Percentiles rank a stretch among this genome's conserved stretches.
phyloP scores from a whole-genome alignment of 106 monocot species.

The Vanilla planifolia region DNA sequence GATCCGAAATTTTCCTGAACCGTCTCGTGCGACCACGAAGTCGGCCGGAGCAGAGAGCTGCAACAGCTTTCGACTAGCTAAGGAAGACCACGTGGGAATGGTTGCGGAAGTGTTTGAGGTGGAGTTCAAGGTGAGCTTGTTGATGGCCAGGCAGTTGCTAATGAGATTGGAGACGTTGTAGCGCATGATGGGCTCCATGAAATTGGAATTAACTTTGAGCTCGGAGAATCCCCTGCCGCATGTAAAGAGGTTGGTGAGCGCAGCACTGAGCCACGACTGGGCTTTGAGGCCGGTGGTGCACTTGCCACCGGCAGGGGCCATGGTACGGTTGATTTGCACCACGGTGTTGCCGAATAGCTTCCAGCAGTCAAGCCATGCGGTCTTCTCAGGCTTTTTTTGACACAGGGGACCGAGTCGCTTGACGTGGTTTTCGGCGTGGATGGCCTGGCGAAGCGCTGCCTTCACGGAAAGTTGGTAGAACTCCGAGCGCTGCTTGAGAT shows the following conservation, averaged over 20 bases:
- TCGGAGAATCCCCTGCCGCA: constrained; percentile 53
- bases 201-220: constrained; percentile 13
- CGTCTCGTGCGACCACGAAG: constrained; percentile 55
- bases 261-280: constrained; percentile 78
- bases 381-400: not conserved
- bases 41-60: constrained; percentile 19
- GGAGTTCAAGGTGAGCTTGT: constrained; percentile 11
- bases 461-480: constrained; percentile 25
- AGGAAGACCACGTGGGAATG: not conserved
- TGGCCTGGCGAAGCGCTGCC: constrained; percentile 5
- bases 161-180: constrained; percentile 66
- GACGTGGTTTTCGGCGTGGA: constrained; percentile 11
- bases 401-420: not conserved
- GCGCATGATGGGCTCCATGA: constrained; percentile 22
- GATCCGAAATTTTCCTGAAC: constrained; percentile 43
- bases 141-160: constrained; percentile 76
- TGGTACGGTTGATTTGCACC: constrained; percentile 71
- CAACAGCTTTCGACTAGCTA: constrained; percentile 14
- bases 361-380: constrained; percentile 6
- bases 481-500: constrained; percentile 5
- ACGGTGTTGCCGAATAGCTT: constrained; percentile 57
- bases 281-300: constrained; percentile 31
- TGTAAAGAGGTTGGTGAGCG: constrained; percentile 60
- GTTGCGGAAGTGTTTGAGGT: not conserved
- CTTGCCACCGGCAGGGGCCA: not conserved